Conservation (phyloP, 805 yeast species). For the Candida silvatica region DNA sequence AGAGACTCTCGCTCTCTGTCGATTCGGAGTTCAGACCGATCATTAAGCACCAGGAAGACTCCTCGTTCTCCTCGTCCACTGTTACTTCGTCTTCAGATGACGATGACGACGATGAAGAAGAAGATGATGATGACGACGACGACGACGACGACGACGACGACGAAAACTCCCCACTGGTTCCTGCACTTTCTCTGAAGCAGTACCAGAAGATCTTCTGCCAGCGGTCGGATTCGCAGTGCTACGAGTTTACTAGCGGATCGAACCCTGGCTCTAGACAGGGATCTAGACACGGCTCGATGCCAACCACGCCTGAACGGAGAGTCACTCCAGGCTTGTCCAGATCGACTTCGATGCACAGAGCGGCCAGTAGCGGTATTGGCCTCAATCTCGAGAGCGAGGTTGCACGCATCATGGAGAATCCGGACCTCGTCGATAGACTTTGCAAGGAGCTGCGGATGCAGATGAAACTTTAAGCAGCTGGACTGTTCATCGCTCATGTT, state of each 20-base stretch:
- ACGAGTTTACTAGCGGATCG: slow-evolving; percentile 15
- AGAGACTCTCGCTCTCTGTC: slow-evolving; percentile 20
- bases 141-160: background rate
- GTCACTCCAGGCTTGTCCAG: no score
- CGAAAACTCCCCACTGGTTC: slow-evolving; percentile 4
- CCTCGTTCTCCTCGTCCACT: no score
- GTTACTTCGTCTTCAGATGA: slow-evolving; percentile 10
- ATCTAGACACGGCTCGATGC: background rate
- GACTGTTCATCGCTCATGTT: no score
- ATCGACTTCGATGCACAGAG: no score
- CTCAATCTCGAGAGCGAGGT: slow-evolving; percentile 10
- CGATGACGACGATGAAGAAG: slow-evolving; percentile 9
- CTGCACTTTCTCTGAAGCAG: slow-evolving; percentile 5
- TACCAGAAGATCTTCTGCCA: slow-evolving; percentile 11
- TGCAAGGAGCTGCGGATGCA: no score
- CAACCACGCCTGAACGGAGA: background rate
- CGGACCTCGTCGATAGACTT: no score
- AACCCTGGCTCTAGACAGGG: background rate
- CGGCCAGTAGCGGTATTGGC: no score
- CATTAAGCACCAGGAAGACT: no score
- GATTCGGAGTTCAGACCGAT: slow-evolving; percentile 14
- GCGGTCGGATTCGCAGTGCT: slow-evolving; percentile 24
- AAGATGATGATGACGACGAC: slow-evolving; percentile 5
- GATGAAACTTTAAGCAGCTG: no score
- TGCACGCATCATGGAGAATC: slow-evolving; percentile 12